Evolutionary conservation across 1,284 basidiomycete species (phyloP).

Genomic region (Ganoderma leucocontextum): DNA sequence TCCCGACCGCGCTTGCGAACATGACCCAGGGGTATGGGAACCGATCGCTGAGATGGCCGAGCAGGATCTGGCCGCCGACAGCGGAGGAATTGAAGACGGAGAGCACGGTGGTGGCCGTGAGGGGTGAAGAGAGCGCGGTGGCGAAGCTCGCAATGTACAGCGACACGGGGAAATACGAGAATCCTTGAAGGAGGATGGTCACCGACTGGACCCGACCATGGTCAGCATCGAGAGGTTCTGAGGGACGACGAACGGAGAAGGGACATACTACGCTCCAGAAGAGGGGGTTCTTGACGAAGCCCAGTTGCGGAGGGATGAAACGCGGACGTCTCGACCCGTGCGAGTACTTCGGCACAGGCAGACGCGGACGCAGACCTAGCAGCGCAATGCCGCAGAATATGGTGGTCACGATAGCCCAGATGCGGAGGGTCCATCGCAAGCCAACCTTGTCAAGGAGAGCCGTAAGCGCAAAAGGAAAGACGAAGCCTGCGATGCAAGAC

Average conservation of each 20-base stretch:
- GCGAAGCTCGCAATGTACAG: slow-evolving; percentile 41
- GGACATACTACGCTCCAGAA: slow-evolving; percentile 39
- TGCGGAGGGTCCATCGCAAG: slow-evolving; percentile 39
- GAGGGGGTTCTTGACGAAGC: slow-evolving; percentile 36
- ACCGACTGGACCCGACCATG: slow-evolving; percentile 20
- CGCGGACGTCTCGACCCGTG: slow-evolving; percentile 31
- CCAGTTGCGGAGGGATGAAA: slow-evolving; percentile 38
- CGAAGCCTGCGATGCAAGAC: slow-evolving; percentile 30
- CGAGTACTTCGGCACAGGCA: slow-evolving; percentile 36
- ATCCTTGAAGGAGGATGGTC: slow-evolving; percentile 37
- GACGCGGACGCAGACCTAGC: slow-evolving; percentile 36
- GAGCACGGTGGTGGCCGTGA: slow-evolving; percentile 38
- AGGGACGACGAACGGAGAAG: neutral
- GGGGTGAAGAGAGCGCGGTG: slow-evolving; percentile 33
- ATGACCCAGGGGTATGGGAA: slow-evolving; percentile 41
- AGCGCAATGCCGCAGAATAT: slow-evolving; percentile 35
- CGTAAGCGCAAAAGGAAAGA: slow-evolving; percentile 38
- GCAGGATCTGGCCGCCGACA: slow-evolving; percentile 39
- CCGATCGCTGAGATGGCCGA: slow-evolving; percentile 39
- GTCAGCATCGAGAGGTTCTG: neutral
- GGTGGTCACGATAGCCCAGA: slow-evolving; percentile 34
- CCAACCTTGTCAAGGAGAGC: slow-evolving; percentile 36
- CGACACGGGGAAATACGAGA: slow-evolving; percentile 42
- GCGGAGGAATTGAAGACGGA: slow-evolving; percentile 41
- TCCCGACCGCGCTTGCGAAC: slow-evolving; percentile 35